Evolutionary conservation across 169 alveolate species (phyloP).

Genomic region (Plasmodium gaboni): DNA sequence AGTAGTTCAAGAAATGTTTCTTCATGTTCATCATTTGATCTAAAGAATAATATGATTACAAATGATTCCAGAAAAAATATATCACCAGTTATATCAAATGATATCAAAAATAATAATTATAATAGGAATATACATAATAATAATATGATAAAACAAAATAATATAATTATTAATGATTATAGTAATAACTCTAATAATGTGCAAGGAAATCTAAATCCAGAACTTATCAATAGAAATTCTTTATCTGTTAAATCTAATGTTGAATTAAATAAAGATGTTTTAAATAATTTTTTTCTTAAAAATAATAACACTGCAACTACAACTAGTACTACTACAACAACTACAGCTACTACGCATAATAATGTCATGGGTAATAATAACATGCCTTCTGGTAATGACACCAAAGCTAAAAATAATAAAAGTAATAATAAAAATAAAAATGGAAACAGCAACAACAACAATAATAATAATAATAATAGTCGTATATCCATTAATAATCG

Average conservation of each 20-base stretch:
- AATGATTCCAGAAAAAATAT: constrained; percentile 4
- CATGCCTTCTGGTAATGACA: too few relatives aligned
- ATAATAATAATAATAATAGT: background rate
- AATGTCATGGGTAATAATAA: background rate
- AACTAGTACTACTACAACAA: constrained; percentile 29
- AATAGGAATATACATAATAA: background rate
- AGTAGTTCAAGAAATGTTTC: background rate
- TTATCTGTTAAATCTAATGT: constrained; percentile 13
- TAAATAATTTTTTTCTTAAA: constrained; percentile 36
- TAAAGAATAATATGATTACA: constrained; percentile 10
- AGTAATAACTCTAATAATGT: constrained; percentile 12
- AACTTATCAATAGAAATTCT: background rate
- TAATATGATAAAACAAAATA: constrained; percentile 22
- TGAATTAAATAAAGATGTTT: constrained; percentile 30
- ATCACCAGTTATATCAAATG: constrained; percentile 1
- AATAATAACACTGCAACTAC: constrained; percentile 38
- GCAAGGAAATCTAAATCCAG: constrained; percentile 1
- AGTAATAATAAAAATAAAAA: background rate
- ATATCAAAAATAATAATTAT: constrained; percentile 4
- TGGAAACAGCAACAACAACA: background rate
- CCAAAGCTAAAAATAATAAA: too few relatives aligned
- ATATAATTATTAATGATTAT: constrained; percentile 12
- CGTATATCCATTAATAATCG: background rate
- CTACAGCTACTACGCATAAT: constrained; percentile 6
- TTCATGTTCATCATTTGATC: constrained; percentile 16